Percentiles rank a stretch among this genome's conserved stretches.
These are phyloP conservation scores for Hydrangea macrophylla DNA, from an alignment of 148 eudicot genomes.

Conservation along the genomic window DNA sequence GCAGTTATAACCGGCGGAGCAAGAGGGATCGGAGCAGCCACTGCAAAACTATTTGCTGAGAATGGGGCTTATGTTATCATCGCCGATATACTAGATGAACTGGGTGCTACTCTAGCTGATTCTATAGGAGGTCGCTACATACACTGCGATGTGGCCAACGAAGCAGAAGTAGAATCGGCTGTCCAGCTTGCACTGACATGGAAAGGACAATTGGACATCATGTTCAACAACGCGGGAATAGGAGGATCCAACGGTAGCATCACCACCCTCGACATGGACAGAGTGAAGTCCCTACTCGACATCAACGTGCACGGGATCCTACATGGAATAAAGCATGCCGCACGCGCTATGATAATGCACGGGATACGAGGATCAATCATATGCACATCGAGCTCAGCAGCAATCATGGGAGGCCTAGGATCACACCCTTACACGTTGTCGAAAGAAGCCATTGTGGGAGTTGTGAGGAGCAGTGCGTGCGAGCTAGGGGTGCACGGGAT, in stretches of 20 bases:
- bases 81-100: conserved; percentile 72
- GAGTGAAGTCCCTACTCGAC: conserved; percentile 29
- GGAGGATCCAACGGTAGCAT: conserved; percentile 65
- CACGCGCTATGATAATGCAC: conserved; percentile 56
- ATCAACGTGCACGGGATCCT: conserved; percentile 55
- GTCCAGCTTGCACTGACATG: conserved; percentile 56
- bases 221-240: conserved; percentile 87
- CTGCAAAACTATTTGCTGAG: conserved; percentile 51
- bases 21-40: conserved; percentile 86
- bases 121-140: conserved; percentile 63
- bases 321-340: conserved; percentile 77
- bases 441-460: conserved; percentile 62
- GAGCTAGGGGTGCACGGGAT: conserved; percentile 74
- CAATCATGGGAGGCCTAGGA: conserved; percentile 69
- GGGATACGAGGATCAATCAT: conserved; percentile 56
- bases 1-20: conserved; percentile 87
- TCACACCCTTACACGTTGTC: conserved; percentile 75
- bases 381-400: conserved; percentile 74
- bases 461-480: conserved; percentile 57
- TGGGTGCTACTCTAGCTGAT: conserved; percentile 48
- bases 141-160: conserved; percentile 78
- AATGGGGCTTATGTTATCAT: conserved; percentile 74
- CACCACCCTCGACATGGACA: conserved; percentile 47
- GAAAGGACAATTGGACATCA: conserved; percentile 77
- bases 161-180: conserved; percentile 57